Conservation (phyloP, 2,329 filamentous ascomycete genomes). For the Verticillium tricorpus region DNA sequence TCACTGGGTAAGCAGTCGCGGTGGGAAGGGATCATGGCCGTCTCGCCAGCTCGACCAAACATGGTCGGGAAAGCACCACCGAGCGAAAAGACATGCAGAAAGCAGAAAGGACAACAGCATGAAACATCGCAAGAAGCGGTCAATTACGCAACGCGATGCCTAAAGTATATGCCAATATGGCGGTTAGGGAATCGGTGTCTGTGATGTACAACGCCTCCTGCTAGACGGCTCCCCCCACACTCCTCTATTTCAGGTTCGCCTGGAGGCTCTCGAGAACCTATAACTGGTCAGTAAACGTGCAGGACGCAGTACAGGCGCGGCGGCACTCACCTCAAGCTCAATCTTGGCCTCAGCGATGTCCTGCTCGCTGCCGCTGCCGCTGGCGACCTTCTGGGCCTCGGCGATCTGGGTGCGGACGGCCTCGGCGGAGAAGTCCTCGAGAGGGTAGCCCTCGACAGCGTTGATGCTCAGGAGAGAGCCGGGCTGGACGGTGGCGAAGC, state of each 20-base stretch:
- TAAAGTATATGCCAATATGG: slow-evolving; percentile 4
- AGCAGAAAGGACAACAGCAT: background rate
- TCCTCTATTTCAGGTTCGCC: slow-evolving; percentile 73
- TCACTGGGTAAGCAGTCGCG: background rate
- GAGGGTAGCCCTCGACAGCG: slow-evolving; percentile 87
- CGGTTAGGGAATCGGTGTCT: slow-evolving; percentile 16
- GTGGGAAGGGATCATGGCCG: background rate
- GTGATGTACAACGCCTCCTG: slow-evolving; percentile 39
- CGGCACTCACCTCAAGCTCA: slow-evolving; percentile 80
- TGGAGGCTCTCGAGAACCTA: slow-evolving; percentile 82
- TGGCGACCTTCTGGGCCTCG: slow-evolving; percentile 93
- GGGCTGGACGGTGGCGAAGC: slow-evolving; percentile 95
- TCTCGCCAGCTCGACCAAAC: background rate
- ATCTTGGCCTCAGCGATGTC: slow-evolving; percentile 99
- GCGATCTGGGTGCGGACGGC: slow-evolving; percentile 84
- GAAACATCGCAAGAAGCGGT: slow-evolving; percentile 14
- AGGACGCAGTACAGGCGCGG: background rate
- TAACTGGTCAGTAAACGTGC: slow-evolving; percentile 17
- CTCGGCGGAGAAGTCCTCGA: slow-evolving; percentile 95
- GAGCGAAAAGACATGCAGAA: background rate
- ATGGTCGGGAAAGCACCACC: background rate
- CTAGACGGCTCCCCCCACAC: slow-evolving; percentile 35
- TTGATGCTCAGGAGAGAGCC: slow-evolving; percentile 96
- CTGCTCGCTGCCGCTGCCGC: slow-evolving; percentile 87
- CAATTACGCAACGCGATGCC: slow-evolving; percentile 13